A percentile compares a stretch with the other conserved stretches of the same genome.
These are phyloP conservation scores for Pseudogymnoascus sp. DNA, from an alignment of 2,329 filamentous ascomycete species.

Conservation along the genomic window DNA sequence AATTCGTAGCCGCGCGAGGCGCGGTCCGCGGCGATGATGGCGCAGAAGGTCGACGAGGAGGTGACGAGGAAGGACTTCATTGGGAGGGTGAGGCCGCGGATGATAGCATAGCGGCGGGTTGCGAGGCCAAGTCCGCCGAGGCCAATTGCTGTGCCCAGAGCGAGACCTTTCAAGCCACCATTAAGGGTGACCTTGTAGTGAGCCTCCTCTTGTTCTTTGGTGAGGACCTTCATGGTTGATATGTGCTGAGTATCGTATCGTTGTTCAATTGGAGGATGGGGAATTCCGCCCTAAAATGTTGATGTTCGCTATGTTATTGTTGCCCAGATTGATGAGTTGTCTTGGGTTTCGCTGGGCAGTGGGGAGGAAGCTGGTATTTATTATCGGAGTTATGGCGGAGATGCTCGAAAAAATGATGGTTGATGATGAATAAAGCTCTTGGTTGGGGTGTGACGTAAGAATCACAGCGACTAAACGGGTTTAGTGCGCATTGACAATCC, in stretches of 20 bases:
- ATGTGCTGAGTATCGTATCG: not conserved
- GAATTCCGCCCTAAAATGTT: not conserved
- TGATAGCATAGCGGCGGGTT: constrained; percentile 62
- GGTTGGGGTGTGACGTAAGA: not conserved
- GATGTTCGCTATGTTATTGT: not conserved
- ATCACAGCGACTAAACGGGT: not conserved
- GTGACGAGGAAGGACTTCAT: constrained; percentile 87
- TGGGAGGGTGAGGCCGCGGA: constrained; percentile 76
- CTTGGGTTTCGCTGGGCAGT: not conserved
- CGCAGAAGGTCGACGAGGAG: constrained; percentile 72
- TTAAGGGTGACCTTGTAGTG: constrained; percentile 77
- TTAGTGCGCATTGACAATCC: not conserved
- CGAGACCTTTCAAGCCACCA: constrained; percentile 64
- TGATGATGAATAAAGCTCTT: not conserved
- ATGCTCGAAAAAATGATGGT: not conserved
- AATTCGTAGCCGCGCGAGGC: constrained; percentile 66
- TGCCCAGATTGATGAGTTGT: not conserved
- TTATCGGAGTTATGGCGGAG: not conserved
- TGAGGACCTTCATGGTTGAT: constrained; percentile 79
- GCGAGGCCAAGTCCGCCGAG: constrained; percentile 40
- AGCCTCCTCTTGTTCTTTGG: constrained; percentile 80
- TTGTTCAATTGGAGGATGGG: not conserved
- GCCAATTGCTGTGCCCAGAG: constrained; percentile 60
- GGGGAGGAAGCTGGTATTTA: not conserved
- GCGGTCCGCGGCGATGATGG: constrained; percentile 81